phyloP scores from a whole-genome alignment of 2,329 filamentous ascomycete genomes.

The Aschersonia sp. region DNA sequence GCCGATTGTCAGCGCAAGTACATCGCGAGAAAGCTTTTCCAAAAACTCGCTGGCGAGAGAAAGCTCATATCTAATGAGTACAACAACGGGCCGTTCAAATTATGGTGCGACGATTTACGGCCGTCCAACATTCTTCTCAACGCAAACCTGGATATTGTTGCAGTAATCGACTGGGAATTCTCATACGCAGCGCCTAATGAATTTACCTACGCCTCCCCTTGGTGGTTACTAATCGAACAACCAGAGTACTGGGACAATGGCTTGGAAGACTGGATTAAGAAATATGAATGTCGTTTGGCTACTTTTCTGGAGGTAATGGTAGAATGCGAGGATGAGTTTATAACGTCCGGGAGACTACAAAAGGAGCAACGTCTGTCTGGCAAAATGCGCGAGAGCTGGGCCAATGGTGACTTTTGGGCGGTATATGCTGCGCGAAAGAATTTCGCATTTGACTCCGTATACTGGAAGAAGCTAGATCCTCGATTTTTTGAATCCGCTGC shows the following conservation, averaged over 20 bases:
- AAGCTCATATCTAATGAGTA: slow-evolving; percentile 8
- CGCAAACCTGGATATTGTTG: slow-evolving; percentile 11
- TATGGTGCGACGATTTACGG: slow-evolving; percentile 17
- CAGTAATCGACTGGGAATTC: slow-evolving; percentile 26
- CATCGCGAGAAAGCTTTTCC: slow-evolving; percentile 20
- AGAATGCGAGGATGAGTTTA: slow-evolving; percentile 11
- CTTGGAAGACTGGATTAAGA: slow-evolving; percentile 11
- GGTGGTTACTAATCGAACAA: slow-evolving; percentile 21
- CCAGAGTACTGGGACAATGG: slow-evolving; percentile 9
- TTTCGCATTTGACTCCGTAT: slow-evolving; percentile 3
- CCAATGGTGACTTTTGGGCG: slow-evolving; percentile 2
- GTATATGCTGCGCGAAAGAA: slow-evolving; percentile 2
- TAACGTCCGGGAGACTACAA: background rate
- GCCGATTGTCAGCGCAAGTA: slow-evolving; percentile 26
- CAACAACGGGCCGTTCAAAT: slow-evolving; percentile 6
- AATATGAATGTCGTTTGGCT: slow-evolving; percentile 16
- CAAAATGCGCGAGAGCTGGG: slow-evolving; percentile 1
- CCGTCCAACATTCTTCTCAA: slow-evolving; percentile 18
- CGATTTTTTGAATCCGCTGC: background rate
- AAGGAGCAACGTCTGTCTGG: slow-evolving; percentile 2
- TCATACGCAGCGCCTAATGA: slow-evolving; percentile 18
- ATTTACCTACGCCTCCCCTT: slow-evolving; percentile 19
- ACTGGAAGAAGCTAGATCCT: slow-evolving; percentile 2
- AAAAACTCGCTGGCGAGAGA: slow-evolving; percentile 11
- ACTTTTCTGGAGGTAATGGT: slow-evolving; percentile 18